phyloP scores from a whole-genome alignment of 2,329 filamentous ascomycete genomes.

The Xylaria sp. region DNA sequence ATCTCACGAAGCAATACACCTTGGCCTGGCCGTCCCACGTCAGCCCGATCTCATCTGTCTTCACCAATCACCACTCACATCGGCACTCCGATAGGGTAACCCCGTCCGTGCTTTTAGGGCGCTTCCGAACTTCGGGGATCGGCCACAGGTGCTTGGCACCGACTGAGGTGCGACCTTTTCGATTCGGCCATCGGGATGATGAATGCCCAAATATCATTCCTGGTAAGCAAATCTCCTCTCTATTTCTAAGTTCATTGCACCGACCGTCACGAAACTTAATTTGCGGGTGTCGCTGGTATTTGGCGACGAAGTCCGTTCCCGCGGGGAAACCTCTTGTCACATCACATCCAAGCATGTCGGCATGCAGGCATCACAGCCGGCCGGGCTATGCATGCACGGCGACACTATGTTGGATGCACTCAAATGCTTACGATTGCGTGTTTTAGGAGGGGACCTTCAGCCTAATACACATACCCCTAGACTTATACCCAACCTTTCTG shows the following conservation, averaged over 20 bases:
- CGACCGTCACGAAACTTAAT: background rate
- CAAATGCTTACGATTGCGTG: conserved; percentile 20
- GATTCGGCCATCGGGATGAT: conserved; percentile 36
- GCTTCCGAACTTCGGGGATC: conserved; percentile 36
- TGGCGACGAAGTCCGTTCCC: background rate
- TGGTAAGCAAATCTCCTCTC: conserved; percentile 36
- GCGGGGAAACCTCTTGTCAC: conserved; percentile 9
- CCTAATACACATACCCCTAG: conserved; percentile 86
- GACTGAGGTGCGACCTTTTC: conserved; percentile 26
- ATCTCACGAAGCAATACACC: conserved; percentile 17
- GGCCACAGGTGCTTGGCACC: conserved; percentile 27
- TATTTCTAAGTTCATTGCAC: background rate
- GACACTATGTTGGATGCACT: background rate
- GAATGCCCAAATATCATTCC: conserved; percentile 45
- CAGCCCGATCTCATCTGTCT: conserved; percentile 13
- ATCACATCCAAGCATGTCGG: conserved; percentile 3
- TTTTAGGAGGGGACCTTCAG: conserved; percentile 81
- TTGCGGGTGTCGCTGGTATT: background rate
- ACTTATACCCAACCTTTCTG: conserved; percentile 77
- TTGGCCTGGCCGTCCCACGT: conserved; percentile 5
- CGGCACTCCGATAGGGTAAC: conserved; percentile 24
- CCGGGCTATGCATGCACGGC: background rate
- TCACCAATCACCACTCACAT: conserved; percentile 35
- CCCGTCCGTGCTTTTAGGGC: conserved; percentile 37
- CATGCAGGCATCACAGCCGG: conserved; percentile 16